Percentiles rank a stretch among this genome's conserved stretches.
phyloP scores from a whole-genome alignment of 305 asterid species.

The Solanum hybrid region DNA sequence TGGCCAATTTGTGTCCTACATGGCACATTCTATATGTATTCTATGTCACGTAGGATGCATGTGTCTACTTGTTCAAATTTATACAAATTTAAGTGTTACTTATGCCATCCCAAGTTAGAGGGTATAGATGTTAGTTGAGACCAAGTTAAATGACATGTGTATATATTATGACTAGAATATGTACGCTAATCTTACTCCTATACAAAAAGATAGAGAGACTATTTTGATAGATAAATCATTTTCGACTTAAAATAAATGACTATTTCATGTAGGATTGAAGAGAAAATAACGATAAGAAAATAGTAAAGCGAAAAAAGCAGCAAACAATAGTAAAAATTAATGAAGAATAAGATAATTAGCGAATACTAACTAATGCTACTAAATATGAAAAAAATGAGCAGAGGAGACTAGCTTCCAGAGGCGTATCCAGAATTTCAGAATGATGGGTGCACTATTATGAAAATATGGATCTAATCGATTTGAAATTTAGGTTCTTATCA shows the following conservation, averaged over 20 bases:
- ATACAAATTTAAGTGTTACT: too few species aligned
- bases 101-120: too few species aligned
- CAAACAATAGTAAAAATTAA: not conserved
- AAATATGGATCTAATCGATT: too few species aligned
- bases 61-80: too few species aligned
- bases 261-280: not conserved
- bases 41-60: not conserved
- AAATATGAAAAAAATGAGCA: not conserved
- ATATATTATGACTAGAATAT: not conserved
- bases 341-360: not conserved
- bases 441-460: too few species aligned
- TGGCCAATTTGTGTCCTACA: not conserved
- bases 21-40: not conserved
- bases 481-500: too few species aligned
- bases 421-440: too few species aligned
- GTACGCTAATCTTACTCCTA: too few species aligned
- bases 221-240: not conserved
- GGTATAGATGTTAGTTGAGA: not conserved
- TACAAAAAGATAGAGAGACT: not conserved
- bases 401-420: not conserved
- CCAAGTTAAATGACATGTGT: not conserved
- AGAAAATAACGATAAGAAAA: not conserved
- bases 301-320: too few species aligned
- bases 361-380: not conserved
- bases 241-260: not conserved